Evolutionary conservation across 495 filamentous ascomycete genomes (phyloP), one percentile per base, ranked within the genome.

Genomic region (Penicillium fimorum): DNA sequence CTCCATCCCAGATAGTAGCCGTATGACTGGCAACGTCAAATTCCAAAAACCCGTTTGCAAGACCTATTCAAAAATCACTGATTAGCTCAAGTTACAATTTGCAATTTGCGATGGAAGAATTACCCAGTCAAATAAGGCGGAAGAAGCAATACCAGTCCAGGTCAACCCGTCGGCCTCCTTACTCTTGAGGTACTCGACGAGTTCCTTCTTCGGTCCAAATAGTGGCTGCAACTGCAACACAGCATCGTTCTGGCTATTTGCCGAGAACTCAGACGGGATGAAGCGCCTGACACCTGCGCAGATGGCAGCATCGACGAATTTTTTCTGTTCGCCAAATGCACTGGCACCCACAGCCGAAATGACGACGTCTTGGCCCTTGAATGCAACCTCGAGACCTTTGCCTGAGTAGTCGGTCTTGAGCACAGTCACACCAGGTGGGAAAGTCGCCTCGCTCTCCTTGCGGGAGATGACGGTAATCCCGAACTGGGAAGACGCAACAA

Each of bases 341-440:
- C 62, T 76, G 0, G 64, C 56, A 9, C 73, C 67, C 3, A 71
- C 59, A 38, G 65, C 66, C 5, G 69, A 74, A 54, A 84, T 61
- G 11, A 82, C 65, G 3, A 70, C 79, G 65, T 84, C 79, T 58
- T 77, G 70, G 47, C 75, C 75, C 61, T 73, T 62, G 46, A 84
- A 71, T 15, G 74, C 73, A 1, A 56, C 15, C 35, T 61, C 50
- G 9, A 82, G 65, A 24, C 65, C 73, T 13, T 82, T 79, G 54
- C 79, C 77, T 0, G 84, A 86, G 76, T 82, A 87, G 64, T 87
- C 85, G 69, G 71, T 74, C 79, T 86, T 87, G 70, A 67, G 60
- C 50, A 77, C 64, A 8, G 63, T 74, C 47, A 75, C 67, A 25
- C 62, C 56, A 7, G 66, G 24, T 1, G 76, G 71, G 59, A 79